These are phyloP conservation scores for Botrytis aclada DNA, from an alignment of 2,329 filamentous ascomycete genomes.

Conservation along the genomic window DNA sequence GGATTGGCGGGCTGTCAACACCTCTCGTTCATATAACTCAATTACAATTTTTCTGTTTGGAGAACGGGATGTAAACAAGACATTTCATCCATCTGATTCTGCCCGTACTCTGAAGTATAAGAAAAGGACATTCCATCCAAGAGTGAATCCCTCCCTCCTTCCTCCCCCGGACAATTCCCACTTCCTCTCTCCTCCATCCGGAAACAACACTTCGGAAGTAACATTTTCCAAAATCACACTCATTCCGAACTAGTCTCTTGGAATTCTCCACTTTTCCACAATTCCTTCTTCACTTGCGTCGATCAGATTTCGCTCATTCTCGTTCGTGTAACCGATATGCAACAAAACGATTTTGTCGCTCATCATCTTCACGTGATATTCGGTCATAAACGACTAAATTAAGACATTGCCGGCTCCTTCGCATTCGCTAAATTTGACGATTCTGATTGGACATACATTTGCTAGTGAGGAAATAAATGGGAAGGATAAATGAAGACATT, in stretches of 20 bases:
- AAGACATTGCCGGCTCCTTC: neutral
- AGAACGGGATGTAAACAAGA: neutral
- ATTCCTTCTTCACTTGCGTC: neutral
- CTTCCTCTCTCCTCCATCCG: neutral
- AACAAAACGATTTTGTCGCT: neutral
- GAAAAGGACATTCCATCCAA: neutral
- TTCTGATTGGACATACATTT: neutral
- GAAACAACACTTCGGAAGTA: neutral
- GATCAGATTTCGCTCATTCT: neutral
- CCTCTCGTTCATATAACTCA: neutral
- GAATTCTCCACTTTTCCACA: neutral
- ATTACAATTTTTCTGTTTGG: neutral
- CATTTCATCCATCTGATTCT: neutral
- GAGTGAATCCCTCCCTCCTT: neutral
- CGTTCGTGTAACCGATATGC: neutral
- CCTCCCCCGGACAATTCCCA: neutral
- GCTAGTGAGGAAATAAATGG: neutral
- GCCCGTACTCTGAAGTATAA: neutral
- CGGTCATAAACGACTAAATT: neutral
- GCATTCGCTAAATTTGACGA: conserved; percentile 8
- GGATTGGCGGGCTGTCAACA: neutral
- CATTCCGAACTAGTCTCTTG: neutral
- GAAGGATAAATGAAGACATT: neutral
- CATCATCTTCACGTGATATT: neutral
- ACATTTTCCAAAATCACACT: neutral